phyloP scores from a whole-genome alignment of 768 basidiomycete genomes.

The Boletellus ananas region DNA sequence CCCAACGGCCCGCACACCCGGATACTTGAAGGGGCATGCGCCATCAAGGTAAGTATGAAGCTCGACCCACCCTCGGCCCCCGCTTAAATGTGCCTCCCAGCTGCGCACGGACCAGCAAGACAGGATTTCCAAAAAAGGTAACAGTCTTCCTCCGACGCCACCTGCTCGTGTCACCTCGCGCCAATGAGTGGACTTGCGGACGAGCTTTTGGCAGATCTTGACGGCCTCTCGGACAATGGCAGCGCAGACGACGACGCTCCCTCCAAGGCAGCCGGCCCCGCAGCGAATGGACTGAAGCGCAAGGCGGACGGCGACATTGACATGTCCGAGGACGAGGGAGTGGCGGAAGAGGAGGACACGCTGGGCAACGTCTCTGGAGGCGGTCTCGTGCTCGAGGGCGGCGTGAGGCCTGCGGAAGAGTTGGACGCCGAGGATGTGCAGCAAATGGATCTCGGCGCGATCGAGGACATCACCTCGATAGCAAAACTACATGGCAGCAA shows the following conservation, averaged over 20 bases:
- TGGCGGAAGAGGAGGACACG: conserved; percentile 36
- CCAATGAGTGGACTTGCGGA: conserved; percentile 82
- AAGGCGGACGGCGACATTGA: conserved; percentile 55
- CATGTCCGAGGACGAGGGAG: conserved; percentile 54
- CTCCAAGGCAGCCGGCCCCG: conserved; percentile 15
- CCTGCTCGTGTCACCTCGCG: neutral
- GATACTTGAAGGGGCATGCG: conserved; percentile 51
- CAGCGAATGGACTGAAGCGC: conserved; percentile 49
- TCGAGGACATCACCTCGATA: conserved; percentile 85
- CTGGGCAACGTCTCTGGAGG: conserved; percentile 42
- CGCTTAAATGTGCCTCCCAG: conserved; percentile 5
- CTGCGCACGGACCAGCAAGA: conserved; percentile 18
- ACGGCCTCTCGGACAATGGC: conserved; percentile 72
- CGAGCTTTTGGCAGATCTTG: conserved; percentile 89
- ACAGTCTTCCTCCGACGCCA: neutral
- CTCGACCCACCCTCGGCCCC: accelerated
- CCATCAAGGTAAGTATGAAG: conserved; percentile 67
- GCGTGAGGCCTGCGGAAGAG: conserved; percentile 92
- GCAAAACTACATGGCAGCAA: conserved; percentile 88
- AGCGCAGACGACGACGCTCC: conserved; percentile 40
- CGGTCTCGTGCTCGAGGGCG: conserved; percentile 76
- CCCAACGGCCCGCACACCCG: conserved; percentile 54
- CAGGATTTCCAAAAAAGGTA: conserved; percentile 8
- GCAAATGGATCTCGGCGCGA: conserved; percentile 81
- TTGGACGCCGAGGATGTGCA: conserved; percentile 92